Evolutionary conservation across 805 yeast genomes (phyloP).

Genomic region (Starmerella asiatica): DNA sequence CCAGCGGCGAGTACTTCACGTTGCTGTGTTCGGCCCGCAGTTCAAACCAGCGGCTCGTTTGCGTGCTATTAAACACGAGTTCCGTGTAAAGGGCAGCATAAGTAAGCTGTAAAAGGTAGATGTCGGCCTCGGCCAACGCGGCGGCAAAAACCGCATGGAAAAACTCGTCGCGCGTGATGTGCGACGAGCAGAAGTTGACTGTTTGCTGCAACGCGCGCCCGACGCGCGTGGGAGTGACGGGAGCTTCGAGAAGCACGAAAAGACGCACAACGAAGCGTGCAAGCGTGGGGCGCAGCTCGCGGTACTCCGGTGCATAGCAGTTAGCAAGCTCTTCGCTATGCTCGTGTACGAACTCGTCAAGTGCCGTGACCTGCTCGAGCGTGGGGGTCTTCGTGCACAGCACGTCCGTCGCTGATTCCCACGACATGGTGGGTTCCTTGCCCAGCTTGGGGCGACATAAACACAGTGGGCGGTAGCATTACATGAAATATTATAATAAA

Average conservation of each 20-base stretch:
- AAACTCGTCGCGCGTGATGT: slow-evolving; percentile 12
- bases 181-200: slow-evolving; percentile 11
- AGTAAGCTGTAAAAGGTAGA: slow-evolving; percentile 15
- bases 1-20: not conserved
- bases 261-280: slow-evolving; percentile 10
- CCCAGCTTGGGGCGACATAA: too few species aligned
- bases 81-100: slow-evolving; percentile 18
- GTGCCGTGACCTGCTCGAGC: slow-evolving; percentile 14
- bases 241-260: slow-evolving; percentile 11
- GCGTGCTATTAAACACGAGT: slow-evolving; percentile 17
- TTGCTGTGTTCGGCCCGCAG: slow-evolving; percentile 2
- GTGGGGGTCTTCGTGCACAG: slow-evolving; percentile 13
- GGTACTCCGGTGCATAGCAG: slow-evolving; percentile 9
- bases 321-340: slow-evolving; percentile 10
- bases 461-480: too few species aligned
- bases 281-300: slow-evolving; percentile 6
- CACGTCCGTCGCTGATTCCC: slow-evolving; percentile 17
- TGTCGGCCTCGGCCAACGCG: slow-evolving; percentile 6
- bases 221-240: not conserved
- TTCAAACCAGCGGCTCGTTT: slow-evolving; percentile 17
- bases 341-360: slow-evolving; percentile 12
- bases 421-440: slow-evolving; percentile 10
- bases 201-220: slow-evolving; percentile 1
- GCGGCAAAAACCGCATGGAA: slow-evolving; percentile 15
- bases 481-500: too few species aligned